Base-by-base conservation (phyloP, 169 alveolate genomes). In the Cryptosporidium sp. region DNA sequence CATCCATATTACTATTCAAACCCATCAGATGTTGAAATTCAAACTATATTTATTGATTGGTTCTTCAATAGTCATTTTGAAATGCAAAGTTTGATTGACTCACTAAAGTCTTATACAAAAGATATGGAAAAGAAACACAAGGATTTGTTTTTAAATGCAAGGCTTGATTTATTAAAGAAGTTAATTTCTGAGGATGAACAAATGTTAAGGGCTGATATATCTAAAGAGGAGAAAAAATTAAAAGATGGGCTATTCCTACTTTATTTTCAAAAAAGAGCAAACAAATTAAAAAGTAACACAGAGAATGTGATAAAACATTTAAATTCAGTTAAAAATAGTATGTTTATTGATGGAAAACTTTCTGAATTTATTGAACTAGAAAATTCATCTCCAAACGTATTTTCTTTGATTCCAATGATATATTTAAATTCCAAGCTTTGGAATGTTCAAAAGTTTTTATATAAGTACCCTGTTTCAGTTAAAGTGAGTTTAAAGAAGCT, bases 381-480 rank as follows among this genome's bases (percentile, higher is more conserved):
- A 16, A 35, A 59, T 31, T 23, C 31, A 12, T 35, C 23, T n/a
- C 89, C 89, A 0, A 80, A 31, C 26, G 35, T 61, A 18, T 61
- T 29, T 29, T 62, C 89, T n/a, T 41, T 80, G 18, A 41, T 80
- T 21, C 89, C 71, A 41, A 12, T 80, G 21, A 7, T 80, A 31
- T 41, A 37, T 26, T 26, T 80, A 62, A 80, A 65, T 48, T 62
- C 89, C n/a, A 59, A 39, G 18, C 33, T 62, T 41, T 80, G 89
- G 89, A 41, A 51, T 10, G 41, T 65, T 23, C 65, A 65, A 4
- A 80, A 80, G 1, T 23, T 62, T 29, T 65, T 50, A 35, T 62
- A 80, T 48, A 80, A 50, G 26, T 80, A 61, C 59, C 89, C 89
- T 8, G 89, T 80, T 43, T 65, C 69, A 21, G 37, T 61, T 26